Evolutionary conservation across 2,329 filamentous ascomycete genomes (phyloP).

Genomic region (Graphilbum fragrans): DNA sequence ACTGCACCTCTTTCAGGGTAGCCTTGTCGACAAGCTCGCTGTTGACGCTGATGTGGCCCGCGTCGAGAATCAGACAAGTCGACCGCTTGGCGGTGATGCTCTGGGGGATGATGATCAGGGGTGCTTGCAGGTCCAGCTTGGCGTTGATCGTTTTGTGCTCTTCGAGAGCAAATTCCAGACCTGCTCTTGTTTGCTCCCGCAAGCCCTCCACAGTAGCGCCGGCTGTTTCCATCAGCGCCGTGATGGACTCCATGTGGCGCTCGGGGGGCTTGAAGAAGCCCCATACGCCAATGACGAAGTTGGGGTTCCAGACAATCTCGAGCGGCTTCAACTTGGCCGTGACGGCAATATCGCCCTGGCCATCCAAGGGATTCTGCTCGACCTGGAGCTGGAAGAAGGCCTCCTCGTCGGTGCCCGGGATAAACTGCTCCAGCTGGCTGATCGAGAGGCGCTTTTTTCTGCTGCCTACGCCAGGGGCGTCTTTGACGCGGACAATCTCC

Average conservation of each 20-base stretch:
- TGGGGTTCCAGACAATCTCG: constrained; percentile 95
- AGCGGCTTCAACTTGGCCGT: constrained; percentile 88
- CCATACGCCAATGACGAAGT: constrained; percentile 78
- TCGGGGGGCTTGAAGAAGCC: constrained; percentile 96
- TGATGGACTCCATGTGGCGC: constrained; percentile 96
- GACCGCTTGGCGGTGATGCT: constrained; percentile 73
- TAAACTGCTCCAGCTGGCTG: constrained; percentile 33
- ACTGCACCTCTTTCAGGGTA: constrained; percentile 81
- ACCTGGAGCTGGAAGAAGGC: constrained; percentile 88
- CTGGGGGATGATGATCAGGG: constrained; percentile 90
- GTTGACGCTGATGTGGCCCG: constrained; percentile 87
- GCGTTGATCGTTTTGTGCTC: constrained; percentile 98
- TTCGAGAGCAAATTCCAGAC: constrained; percentile 88
- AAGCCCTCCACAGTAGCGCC: constrained; percentile 92
- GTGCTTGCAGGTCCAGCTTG: constrained; percentile 87
- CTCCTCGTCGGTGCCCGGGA: constrained; percentile 46
- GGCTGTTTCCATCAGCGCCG: constrained; percentile 86
- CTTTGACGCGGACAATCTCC: constrained; percentile 93
- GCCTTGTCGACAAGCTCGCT: constrained; percentile 87
- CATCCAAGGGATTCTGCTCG: constrained; percentile 90
- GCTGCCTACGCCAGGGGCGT: constrained; percentile 43
- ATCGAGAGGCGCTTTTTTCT: constrained; percentile 38
- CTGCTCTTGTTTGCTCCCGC: constrained; percentile 87
- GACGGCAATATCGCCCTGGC: constrained; percentile 79
- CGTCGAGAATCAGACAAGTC: constrained; percentile 87